Evolutionary conservation across 129 eudicot genomes (phyloP), one percentile per base, ranked within the genome.

Genomic region (Solidago caesia): DNA sequence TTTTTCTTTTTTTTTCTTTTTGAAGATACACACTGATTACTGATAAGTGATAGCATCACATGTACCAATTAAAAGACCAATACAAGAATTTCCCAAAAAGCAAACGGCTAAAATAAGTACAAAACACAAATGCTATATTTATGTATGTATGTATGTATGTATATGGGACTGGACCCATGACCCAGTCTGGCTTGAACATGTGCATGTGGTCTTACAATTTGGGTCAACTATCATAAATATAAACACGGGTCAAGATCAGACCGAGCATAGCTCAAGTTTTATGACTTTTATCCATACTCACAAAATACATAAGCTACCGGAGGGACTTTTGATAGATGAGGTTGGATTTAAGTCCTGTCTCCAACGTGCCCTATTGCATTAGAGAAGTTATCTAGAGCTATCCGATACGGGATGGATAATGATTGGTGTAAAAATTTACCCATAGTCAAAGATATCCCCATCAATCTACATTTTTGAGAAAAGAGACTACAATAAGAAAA

Each of bases 31-130:
- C 29, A 16, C 5, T 39, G 42, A n/a, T n/a, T n/a, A n/a, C n/a
- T n/a, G n/a, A n/a, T n/a, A n/a, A n/a, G n/a, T n/a, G n/a, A 74
- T 47, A 47, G 21, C 43, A 74, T 61, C 44, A 74, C 63, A 33
- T n/a, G 71, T 49, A 49, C 49, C 51, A 63, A 7, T 49, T 15
- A 9, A 7, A 4, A 29, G 44, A 43, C 12, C 61, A 29, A 69
- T 46, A 46, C 6, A 61, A 73, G 27, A 51, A 13, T 56, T 75
- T 21, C 29, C 65, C 21, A 14, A 51, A 64, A 63, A 52, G 9
- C 68, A 13, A 58, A 59, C 8, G 49, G 67, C 70, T 49, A 75
- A n/a, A 9, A 49, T 0, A 13, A 59, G 11, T 8, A 45, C 59
- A 73, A 15, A 49, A 69, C 59, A 73, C 39, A 49, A 69, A 27